Evolutionary conservation across 202 grass and related monocot genomes (phyloP), one percentile per base, ranked within the genome.

Genomic region (Schoenoplectus triqueter): DNA sequence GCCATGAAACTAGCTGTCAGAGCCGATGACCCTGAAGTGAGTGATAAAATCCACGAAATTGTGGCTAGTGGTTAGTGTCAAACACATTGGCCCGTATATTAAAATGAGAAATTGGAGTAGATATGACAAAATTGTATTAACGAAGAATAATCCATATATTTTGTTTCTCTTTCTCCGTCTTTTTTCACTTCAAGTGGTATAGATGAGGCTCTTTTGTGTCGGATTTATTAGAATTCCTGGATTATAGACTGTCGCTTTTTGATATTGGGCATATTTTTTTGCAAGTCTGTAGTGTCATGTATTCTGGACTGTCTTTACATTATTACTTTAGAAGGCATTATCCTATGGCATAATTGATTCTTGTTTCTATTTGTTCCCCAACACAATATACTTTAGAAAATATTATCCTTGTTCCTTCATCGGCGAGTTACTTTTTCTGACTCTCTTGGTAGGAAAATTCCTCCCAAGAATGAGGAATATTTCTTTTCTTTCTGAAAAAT

Each of bases 1-100:
- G 96, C 96, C 42, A 99, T 99, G 96, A 96, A 99, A 86, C 85
- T 99, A 60, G 93, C 93, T 5, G 96, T 99, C 73, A 91, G 96
- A 85, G 94, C 96, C 1, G 93, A 99, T 51, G 91, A 96, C 49
- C 91, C 88, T 13, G 93, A 91, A 48, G 80, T 96, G 85, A 99
- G 93, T 40, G 96, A 95, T 68, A 94, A 82, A 73, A 99, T 99
- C 82, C 96, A 99, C 47, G 91, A 94, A 87, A 99, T 99, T 83
- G 96, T 99, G 20, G 87, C 93, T 45, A 91, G 92, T 69, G 93
- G 96, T 81, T 99, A 90, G 87, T 78, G 21, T 65, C 5, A 45
- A 68, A 83, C 7, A 31, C 31, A 56, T 70, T 50, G 10, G 15
- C 6, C 3, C 11, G 18, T 8, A 41, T 83, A 56, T 66, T 83